These are phyloP conservation scores for Bassia scoparia DNA, from an alignment of 148 eudicot species.

Conservation along the genomic window DNA sequence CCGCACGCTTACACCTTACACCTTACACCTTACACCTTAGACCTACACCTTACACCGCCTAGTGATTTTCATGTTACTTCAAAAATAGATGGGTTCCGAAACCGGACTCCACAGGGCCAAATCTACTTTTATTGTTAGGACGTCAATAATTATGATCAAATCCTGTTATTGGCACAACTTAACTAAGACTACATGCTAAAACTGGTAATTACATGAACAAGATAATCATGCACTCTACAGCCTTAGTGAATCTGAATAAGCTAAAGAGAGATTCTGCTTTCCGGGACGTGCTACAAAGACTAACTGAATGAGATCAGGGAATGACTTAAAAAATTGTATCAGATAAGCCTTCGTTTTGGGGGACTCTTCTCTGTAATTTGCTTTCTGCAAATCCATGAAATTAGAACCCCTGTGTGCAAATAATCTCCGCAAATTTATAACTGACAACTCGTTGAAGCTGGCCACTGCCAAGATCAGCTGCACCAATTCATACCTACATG, in stretches of 20 bases:
- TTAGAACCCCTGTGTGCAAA: conserved; percentile 76
- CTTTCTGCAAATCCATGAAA: conserved; percentile 92
- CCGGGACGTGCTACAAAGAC: neutral
- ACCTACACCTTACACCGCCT: too few species aligned
- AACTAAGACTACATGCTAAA: neutral
- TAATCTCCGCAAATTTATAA: conserved; percentile 82
- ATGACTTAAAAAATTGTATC: conserved; percentile 68
- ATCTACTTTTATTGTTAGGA: too few species aligned
- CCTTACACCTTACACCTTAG: too few species aligned
- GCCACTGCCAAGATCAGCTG: conserved; percentile 95
- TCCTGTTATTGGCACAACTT: neutral
- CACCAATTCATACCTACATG: conserved; percentile 71
- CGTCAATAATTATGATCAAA: too few species aligned
- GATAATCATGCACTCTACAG: conserved; percentile 8
- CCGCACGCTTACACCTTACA: too few species aligned
- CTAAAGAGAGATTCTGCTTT: neutral
- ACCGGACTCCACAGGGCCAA: too few species aligned
- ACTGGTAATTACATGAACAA: conserved; percentile 18
- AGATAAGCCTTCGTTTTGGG: conserved; percentile 61
- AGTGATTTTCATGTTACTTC: too few species aligned
- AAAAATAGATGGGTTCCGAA: too few species aligned
- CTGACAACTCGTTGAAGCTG: conserved; percentile 75
- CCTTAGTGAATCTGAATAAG: neutral
- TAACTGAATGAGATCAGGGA: neutral
- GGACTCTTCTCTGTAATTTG: conserved; percentile 76